Percentiles rank a stretch among this genome's conserved stretches.
Conservation (phyloP, 2,329 filamentous ascomycete genomes). For the Aspergillus arachidicola region DNA sequence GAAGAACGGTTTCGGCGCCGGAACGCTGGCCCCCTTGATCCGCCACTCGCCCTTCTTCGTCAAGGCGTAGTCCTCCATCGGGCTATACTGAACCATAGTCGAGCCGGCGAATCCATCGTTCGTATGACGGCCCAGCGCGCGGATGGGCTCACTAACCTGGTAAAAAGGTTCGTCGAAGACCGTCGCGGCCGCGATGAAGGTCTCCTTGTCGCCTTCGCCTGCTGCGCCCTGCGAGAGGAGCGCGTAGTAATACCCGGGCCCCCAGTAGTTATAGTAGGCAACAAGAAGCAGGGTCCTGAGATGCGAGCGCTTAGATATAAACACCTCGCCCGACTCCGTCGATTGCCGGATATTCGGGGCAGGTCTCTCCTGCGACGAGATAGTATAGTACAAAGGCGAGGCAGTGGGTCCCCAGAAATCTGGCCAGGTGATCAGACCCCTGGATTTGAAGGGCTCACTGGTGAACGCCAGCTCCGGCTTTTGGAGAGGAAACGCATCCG, state of each 20-base stretch:
- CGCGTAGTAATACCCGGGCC: conserved; percentile 48
- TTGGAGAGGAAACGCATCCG: conserved; percentile 48
- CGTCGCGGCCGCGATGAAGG: conserved; percentile 49
- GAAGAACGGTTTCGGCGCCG: conserved; percentile 39
- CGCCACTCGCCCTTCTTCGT: conserved; percentile 30
- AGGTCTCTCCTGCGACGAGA: conserved; percentile 33
- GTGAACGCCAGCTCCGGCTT: conserved; percentile 46
- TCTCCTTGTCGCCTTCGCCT: conserved; percentile 56
- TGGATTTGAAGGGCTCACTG: conserved; percentile 43
- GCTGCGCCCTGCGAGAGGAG: conserved; percentile 50
- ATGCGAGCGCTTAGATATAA: conserved; percentile 48
- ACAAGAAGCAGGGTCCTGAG: conserved; percentile 46
- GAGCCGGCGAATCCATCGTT: conserved; percentile 37
- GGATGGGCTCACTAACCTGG: conserved; percentile 43
- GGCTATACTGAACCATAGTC: conserved; percentile 45
- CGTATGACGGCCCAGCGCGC: conserved; percentile 35
- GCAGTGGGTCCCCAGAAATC: conserved; percentile 49
- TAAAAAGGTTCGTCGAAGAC: conserved; percentile 48
- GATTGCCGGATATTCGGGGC: conserved; percentile 30
- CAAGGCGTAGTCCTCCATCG: conserved; percentile 35
- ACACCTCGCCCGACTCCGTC: conserved; percentile 49
- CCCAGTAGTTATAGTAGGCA: conserved; percentile 54
- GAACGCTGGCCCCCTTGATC: conserved; percentile 32
- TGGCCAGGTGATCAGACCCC: conserved; percentile 49
- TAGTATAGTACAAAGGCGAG: conserved; percentile 41